Evolutionary conservation across 2,329 filamentous ascomycete genomes (phyloP).

Genomic region (Fusarium proliferatum): DNA sequence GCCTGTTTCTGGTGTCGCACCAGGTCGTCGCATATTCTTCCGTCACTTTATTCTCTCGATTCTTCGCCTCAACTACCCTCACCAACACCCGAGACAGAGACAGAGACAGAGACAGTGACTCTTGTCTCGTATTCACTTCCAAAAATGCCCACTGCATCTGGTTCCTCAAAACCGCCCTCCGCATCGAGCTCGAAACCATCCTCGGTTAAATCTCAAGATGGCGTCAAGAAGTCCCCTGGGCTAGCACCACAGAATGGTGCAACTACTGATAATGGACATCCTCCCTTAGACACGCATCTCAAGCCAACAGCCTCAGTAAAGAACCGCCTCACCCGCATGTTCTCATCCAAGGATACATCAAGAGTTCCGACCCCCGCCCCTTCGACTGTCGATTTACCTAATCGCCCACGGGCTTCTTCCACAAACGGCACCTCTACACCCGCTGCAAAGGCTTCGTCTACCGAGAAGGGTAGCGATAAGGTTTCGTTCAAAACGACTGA

Average conservation of each 20-base stretch:
- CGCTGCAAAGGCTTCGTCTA: constrained; percentile 57
- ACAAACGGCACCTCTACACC: constrained; percentile 52
- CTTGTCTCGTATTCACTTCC: constrained; percentile 4
- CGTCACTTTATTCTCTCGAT: constrained; percentile 15
- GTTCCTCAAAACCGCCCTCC: constrained; percentile 54
- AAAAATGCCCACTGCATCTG: constrained; percentile 50
- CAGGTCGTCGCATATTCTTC: constrained; percentile 22
- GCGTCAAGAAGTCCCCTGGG: constrained; percentile 54
- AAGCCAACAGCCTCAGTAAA: constrained; percentile 65
- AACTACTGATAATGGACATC: constrained; percentile 43
- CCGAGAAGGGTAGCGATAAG: constrained; percentile 51
- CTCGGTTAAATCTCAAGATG: constrained; percentile 62
- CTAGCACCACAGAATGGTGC: constrained; percentile 55
- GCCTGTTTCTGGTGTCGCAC: constrained; percentile 29
- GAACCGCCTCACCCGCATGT: constrained; percentile 73
- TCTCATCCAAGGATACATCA: constrained; percentile 66
- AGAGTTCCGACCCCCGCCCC: constrained; percentile 49
- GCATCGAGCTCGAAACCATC: constrained; percentile 61
- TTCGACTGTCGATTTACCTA: constrained; percentile 49
- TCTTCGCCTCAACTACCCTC: constrained; percentile 2
- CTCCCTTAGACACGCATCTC: constrained; percentile 34
- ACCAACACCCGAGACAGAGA: constrained; percentile 16
- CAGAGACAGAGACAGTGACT: background rate
- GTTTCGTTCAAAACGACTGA: constrained; percentile 41
- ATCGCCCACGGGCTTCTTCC: constrained; percentile 52